phyloP scores from a whole-genome alignment of 2,329 filamentous ascomycete species.

The Diaporthe ilicicola region DNA sequence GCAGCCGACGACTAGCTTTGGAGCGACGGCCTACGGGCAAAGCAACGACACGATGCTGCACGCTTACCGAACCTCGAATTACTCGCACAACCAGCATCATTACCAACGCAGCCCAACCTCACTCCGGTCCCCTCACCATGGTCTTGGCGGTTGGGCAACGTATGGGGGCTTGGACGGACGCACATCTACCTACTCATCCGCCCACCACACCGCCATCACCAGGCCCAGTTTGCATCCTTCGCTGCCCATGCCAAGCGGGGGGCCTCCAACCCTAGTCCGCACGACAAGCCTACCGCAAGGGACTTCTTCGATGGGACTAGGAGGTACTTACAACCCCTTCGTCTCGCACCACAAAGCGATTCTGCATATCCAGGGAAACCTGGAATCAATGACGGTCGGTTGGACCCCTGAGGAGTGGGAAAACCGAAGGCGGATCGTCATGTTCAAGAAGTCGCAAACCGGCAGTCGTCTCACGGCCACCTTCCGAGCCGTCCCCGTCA shows the following conservation, averaged over 20 bases:
- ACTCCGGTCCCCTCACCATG: conserved; percentile 40
- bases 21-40: conserved; percentile 47
- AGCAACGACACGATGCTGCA: conserved; percentile 62
- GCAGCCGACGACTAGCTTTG: conserved; percentile 34
- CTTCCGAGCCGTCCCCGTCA: conserved; percentile 81
- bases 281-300: conserved; percentile 62
- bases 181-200: conserved; percentile 53
- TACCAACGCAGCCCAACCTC: conserved; percentile 34
- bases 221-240: conserved; percentile 59
- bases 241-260: conserved; percentile 50
- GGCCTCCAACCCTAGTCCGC: conserved; percentile 59
- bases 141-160: conserved; percentile 41
- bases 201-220: conserved; percentile 53
- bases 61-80: conserved; percentile 62
- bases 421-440: conserved; percentile 82
- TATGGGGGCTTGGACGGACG: conserved; percentile 49
- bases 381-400: conserved; percentile 82
- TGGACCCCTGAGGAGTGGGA: conserved; percentile 87
- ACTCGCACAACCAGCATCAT: conserved; percentile 42
- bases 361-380: conserved; percentile 84
- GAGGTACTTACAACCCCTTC: conserved; percentile 75
- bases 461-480: conserved; percentile 83
- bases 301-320: conserved; percentile 45
- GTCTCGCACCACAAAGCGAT: conserved; percentile 76
- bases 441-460: conserved; percentile 84